Base-by-base conservation (phyloP, 352 stramenopile species). In the Pythium periplocum region DNA sequence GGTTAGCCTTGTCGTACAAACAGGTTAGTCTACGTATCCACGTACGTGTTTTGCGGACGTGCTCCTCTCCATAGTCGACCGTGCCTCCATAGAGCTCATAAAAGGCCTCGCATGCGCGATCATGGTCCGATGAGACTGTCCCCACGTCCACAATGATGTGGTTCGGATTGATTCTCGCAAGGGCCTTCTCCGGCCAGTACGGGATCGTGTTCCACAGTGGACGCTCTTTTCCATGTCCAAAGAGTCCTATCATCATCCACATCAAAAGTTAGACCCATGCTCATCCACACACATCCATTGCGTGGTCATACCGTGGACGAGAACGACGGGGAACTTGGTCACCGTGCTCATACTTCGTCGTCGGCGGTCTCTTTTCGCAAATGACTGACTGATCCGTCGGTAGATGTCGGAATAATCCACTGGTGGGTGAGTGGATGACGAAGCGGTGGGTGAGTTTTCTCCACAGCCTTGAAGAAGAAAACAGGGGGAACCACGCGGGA, bases 41-140 rank as follows among this genome's bases (percentile, higher is more conserved):
- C 44, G 42, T 36, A 66, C 66, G 55, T 48, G 58, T 59, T 6
- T 69, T 53, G 3, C 43, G 43, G 2, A 62, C 51, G 42, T 90
- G 79, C 34, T 76, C 50, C 42, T 83, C 65, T 4, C 77, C 77
- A 33, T 90, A 90, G 66, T 90, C 77, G 35, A 87, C 77, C 1
- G 57, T 66, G 11, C 79, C 69, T 10, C 69, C 67, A 12, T 61
- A 44, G 32, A 79, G 49, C 45, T 75, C 62, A 50, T 66, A 79
- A 51, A 79, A 79, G 4, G 51, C 35, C 44, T 79, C 69, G 41
- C 64, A 74, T 4, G 68, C 69, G 44, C 69, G 69, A 45, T 79
- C 69, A 40, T 79, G 58, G 39, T 76, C 69, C 1, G 69, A 79
- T 5, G 69, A 69, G 10, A 69, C 45, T 17, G 51, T 52, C 26